Evolutionary conservation across 306 rosid genomes (phyloP), one percentile per base, ranked within the genome.

Genomic region (Vigna nakashimae): DNA sequence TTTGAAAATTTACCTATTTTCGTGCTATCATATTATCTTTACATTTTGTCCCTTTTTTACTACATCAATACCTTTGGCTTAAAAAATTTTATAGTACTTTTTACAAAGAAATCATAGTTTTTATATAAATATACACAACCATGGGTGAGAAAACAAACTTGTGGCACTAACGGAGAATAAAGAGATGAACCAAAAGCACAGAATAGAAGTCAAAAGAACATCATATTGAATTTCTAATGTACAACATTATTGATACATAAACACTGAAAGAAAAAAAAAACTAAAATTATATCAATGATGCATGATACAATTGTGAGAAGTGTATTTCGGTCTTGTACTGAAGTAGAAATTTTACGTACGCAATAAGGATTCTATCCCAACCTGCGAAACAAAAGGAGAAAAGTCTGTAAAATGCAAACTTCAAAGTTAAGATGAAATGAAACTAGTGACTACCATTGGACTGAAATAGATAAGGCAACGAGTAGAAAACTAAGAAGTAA

Each of bases 331-430:
- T 71, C 50, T 80, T 53, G 38, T 73, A 65, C 60, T 28, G 69
- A 73, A 85, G 69, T 36, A 81, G 67, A 73, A 77, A 77, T 66
- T 63, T 71, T 77, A 51, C 80, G 83, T 40, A 57, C 77, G 83
- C 34, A 78, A 74, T 62, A 26, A 45, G 71, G 73, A 64, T 64
- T 80, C 75, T 75, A 75, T 38, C 83, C 83, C 87, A 77, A 77
- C 84, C 88, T 82, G 84, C 38, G 13, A 79, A 48, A 9, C 56
- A 62, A 5, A 53, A 0, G 51, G 65, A n/a, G 40, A 7, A 22
- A 18, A 4, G 51, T 32, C 17, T 8, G 55, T 28, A 71, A 58
- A 16, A 10, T 36, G 24, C 14, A 64, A 50, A 13, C 63, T 50
- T 5, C 53, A 24, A 18, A 12, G 24, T 16, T 34, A 5, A 74